These are phyloP conservation scores for Paecilomyces niveus DNA, from an alignment of 2,329 filamentous ascomycete species.

Conservation along the genomic window DNA sequence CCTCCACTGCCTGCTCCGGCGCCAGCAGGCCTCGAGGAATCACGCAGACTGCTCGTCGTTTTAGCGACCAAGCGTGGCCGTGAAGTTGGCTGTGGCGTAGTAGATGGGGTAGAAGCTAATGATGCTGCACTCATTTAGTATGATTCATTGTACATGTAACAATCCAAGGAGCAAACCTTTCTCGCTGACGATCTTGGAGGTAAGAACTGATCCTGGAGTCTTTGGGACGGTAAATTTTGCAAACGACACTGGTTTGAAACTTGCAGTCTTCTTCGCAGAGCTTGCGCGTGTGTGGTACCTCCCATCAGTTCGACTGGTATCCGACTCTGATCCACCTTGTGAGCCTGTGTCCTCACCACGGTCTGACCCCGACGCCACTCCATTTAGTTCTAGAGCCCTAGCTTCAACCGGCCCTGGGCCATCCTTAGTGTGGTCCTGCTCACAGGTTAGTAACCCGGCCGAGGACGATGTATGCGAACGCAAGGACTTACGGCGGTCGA, in stretches of 20 bases:
- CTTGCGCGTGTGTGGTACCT: conserved; percentile 40
- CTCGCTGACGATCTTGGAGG: conserved; percentile 44
- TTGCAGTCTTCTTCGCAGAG: conserved; percentile 53
- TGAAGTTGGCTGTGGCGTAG: conserved; percentile 38
- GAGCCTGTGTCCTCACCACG: conserved; percentile 33
- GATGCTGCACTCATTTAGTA: conserved; percentile 18
- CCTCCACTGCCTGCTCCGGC: conserved; percentile 37
- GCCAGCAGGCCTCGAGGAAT: conserved; percentile 43
- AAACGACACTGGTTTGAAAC: conserved; percentile 60
- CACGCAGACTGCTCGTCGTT: conserved; percentile 47
- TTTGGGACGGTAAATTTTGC: conserved; percentile 61
- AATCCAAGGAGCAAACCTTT: conserved; percentile 39
- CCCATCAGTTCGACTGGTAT: conserved; percentile 50
- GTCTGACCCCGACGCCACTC: conserved; percentile 28
- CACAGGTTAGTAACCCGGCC: neutral
- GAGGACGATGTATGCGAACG: neutral
- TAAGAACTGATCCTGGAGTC: conserved; percentile 46
- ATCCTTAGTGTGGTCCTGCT: conserved; percentile 23
- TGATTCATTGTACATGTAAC: neutral
- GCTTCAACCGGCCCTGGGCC: conserved; percentile 25
- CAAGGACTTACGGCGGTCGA: conserved; percentile 22
- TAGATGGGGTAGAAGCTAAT: conserved; percentile 30
- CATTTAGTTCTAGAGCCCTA: conserved; percentile 33
- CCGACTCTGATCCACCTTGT: conserved; percentile 54
- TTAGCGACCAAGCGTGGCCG: conserved; percentile 59